phyloP scores from a whole-genome alignment of 768 basidiomycete genomes.

The Suillus luteus region DNA sequence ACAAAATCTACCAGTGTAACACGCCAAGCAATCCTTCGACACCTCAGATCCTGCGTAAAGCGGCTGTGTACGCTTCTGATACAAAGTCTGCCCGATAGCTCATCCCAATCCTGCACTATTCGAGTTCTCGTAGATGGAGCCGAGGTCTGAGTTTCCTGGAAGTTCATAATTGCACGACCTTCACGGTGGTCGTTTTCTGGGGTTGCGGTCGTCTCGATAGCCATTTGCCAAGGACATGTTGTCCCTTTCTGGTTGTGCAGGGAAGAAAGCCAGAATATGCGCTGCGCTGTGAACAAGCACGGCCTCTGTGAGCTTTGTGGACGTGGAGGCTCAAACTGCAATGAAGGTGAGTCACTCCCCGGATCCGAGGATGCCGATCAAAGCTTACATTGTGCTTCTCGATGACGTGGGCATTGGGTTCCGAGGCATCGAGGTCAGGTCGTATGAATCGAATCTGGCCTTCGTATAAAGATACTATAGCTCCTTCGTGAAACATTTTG shows the following conservation, averaged over 20 bases:
- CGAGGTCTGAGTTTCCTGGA: slow-evolving; percentile 18
- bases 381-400: slow-evolving; percentile 24
- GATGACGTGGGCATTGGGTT: slow-evolving; percentile 18
- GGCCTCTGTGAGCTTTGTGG: slow-evolving; percentile 24
- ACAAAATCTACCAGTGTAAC: slow-evolving; percentile 20
- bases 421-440: slow-evolving; percentile 25
- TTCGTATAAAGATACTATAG: slow-evolving; percentile 29
- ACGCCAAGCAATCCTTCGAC: slow-evolving; percentile 25
- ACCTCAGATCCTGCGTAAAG: slow-evolving; percentile 27
- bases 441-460: slow-evolving; percentile 29
- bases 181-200: slow-evolving; percentile 16
- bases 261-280: slow-evolving; percentile 31
- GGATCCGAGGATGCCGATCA: neutral
- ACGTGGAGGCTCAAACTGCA: slow-evolving; percentile 23
- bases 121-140: neutral
- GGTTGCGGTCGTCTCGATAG: neutral
- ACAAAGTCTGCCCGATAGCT: slow-evolving; percentile 32
- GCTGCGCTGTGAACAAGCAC: slow-evolving; percentile 27
- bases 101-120: slow-evolving; percentile 36
- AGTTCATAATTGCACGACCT: slow-evolving; percentile 25
- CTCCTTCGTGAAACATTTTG: slow-evolving; percentile 28
- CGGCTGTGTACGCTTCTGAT: slow-evolving; percentile 24
- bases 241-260: slow-evolving; percentile 14
- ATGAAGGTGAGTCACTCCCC: neutral
- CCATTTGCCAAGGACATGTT: neutral